Conservation (phyloP, 2,329 filamentous ascomycete genomes). For the Capronia coronata region DNA sequence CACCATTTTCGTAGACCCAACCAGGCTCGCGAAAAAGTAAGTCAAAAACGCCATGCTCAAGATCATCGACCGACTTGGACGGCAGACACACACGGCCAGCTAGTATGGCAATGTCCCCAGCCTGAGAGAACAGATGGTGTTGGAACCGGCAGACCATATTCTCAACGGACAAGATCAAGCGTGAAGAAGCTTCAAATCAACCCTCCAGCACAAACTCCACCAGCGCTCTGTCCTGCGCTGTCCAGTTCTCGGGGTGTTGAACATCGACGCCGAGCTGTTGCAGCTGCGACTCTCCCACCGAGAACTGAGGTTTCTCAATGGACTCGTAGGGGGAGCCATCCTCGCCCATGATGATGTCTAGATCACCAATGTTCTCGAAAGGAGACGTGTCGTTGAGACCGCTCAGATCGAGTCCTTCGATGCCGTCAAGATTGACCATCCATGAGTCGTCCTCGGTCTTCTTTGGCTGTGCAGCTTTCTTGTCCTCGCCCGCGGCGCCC, state of each 20-base stretch:
- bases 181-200: not conserved
- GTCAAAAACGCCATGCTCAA: not conserved
- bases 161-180: not conserved
- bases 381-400: conserved; percentile 18
- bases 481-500: conserved; percentile 4
- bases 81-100: too few species aligned
- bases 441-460: conserved; percentile 19
- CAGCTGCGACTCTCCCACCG: conserved; percentile 9
- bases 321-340: conserved; percentile 16
- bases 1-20: conserved; percentile 1
- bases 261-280: conserved; percentile 16
- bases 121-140: too few species aligned
- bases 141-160: too few species aligned
- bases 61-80: not conserved
- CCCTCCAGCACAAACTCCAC: conserved; percentile 12
- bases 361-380: conserved; percentile 17
- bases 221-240: conserved; percentile 9
- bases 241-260: conserved; percentile 18
- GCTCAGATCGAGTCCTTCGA: conserved; percentile 24
- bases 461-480: conserved; percentile 6
- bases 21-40: too few species aligned
- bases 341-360: conserved; percentile 19
- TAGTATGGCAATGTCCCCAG: too few species aligned
- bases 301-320: conserved; percentile 15
- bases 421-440: conserved; percentile 21